Conservation (phyloP, 257 asterid genomes). For the Pogostemon cablin region DNA sequence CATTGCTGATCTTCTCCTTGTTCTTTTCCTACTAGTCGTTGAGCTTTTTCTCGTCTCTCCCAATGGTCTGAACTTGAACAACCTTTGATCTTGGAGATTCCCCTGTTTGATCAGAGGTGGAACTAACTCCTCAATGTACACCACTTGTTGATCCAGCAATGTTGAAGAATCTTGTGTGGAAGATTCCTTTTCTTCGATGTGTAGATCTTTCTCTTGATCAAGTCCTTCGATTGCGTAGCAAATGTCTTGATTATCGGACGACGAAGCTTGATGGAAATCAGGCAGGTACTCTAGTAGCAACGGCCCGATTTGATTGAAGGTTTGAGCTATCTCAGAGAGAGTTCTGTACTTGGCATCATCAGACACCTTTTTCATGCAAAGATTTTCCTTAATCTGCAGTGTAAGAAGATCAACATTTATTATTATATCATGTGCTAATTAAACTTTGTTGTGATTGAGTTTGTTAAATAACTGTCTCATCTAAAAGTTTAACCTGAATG, state of each 20-base stretch:
- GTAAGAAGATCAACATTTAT: not conserved
- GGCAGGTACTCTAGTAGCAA: slow-evolving; percentile 58
- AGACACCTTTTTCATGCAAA: slow-evolving; percentile 44
- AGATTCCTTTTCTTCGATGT: slow-evolving; percentile 32
- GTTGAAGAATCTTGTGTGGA: slow-evolving; percentile 42
- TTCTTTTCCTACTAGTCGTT: slow-evolving; percentile 37
- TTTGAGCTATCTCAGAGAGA: slow-evolving; percentile 58
- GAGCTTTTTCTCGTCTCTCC: not conserved
- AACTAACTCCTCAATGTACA: slow-evolving; percentile 63
- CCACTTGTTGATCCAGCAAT: slow-evolving; percentile 45
- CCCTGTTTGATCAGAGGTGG: slow-evolving; percentile 43
- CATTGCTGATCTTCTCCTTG: slow-evolving; percentile 43
- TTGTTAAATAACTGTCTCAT: no score
- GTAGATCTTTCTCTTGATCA: slow-evolving; percentile 21
- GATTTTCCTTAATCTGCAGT: slow-evolving; percentile 54
- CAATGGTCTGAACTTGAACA: slow-evolving; percentile 60
- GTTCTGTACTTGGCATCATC: slow-evolving; percentile 59
- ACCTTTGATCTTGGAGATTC: slow-evolving; percentile 58
- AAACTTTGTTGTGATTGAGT: not conserved
- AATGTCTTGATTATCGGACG: not conserved
- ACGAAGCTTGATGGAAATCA: not conserved
- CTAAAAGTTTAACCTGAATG: slow-evolving; percentile 47
- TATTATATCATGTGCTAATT: not conserved
- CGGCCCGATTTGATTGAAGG: slow-evolving; percentile 44
- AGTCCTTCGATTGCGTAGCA: no score